Base-by-base conservation (phyloP, 352 stramenopile genomes). In the Elongisporangium anandrum region DNA sequence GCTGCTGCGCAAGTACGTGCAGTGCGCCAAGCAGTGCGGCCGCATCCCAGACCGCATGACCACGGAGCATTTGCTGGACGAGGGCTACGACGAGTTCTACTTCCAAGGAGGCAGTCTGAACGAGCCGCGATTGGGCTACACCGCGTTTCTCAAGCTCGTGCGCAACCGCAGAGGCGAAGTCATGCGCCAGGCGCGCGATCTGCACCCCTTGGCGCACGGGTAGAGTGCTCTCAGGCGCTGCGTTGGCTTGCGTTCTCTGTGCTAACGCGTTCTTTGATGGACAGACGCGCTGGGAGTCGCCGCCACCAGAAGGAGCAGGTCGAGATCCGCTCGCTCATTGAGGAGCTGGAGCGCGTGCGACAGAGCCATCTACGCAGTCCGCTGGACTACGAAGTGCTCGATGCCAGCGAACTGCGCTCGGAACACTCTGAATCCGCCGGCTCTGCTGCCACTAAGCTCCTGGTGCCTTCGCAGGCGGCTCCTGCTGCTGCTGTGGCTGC, bases 21-120 rank as follows among this genome's bases (percentile, higher is more conserved):
- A 77, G 24, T 78, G 71, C 29, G 78, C 73, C n/a, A 87, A 80
- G 54, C 65, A 86, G 38, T 64, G 81, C 12, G 61, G 62, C 20
- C 64, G 69, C 4, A 50, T 87, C 22, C 81, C 81, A 22, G 75
- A 80, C 50, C 67, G 76, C 3, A 23, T 63, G 16, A 75, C 65
- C 24, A 90, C 81, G 9, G 78, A 88, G 63, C 78, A 85, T 38
- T 47, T 90, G 39, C 68, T 88, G n/a, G 70, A 83, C 45, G 72
- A 87, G 20, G 81, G 68, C 4, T 87, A 88, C 58, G 78, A 86
- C 61, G 78, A 87, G 69, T 90, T 86, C 54, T 86, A 84, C 55
- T 79, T 85, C 52, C 72, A 83, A 48, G 78, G 78, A 47, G 81
- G 81, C 19, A 81, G 72, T 52, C 47, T 85, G 8, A 77, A 76